These are phyloP conservation scores for Calamus simplicifolius DNA, from an alignment of 176 grass and related monocot genomes.

Conservation along the genomic window DNA sequence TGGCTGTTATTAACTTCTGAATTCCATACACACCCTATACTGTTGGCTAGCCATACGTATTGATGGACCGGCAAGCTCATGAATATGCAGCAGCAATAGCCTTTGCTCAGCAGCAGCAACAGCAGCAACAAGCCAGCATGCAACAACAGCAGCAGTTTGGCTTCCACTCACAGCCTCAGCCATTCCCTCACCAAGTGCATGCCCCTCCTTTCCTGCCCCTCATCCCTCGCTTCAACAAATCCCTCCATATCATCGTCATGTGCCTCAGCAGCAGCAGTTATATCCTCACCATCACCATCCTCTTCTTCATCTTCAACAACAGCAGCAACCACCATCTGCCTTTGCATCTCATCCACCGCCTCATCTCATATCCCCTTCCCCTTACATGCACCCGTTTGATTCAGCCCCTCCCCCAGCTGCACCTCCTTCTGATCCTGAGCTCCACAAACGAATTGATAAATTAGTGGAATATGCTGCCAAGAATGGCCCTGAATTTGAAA, in stretches of 20 bases:
- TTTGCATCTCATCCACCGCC: constrained; percentile 12
- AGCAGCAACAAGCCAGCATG: constrained; percentile 28
- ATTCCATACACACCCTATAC: too few species aligned
- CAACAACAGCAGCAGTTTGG: constrained; percentile 56
- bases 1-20: too few species aligned
- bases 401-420: constrained; percentile 38
- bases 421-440: constrained; percentile 71
- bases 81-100: constrained; percentile 82
- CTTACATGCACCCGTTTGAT: constrained; percentile 49
- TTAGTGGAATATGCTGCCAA: constrained; percentile 92
- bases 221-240: constrained; percentile 60
- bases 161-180: constrained; percentile 65
- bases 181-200: constrained; percentile 55
- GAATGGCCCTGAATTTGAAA: constrained; percentile 85
- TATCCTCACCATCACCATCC: constrained; percentile 46
- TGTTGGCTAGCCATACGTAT: not conserved
- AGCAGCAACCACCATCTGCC: constrained; percentile 19
- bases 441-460: constrained; percentile 97
- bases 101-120: constrained; percentile 58
- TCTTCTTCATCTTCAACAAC: constrained; percentile 43
- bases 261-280: constrained; percentile 36
- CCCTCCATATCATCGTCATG: constrained; percentile 42
- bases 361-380: constrained; percentile 37
- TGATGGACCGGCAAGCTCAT: constrained; percentile 75
- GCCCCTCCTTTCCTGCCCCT: constrained; percentile 32